Evolutionary conservation across 139 green algal genomes (phyloP), one percentile per base, ranked within the genome.

Genomic region (Haematococcus sp.): DNA sequence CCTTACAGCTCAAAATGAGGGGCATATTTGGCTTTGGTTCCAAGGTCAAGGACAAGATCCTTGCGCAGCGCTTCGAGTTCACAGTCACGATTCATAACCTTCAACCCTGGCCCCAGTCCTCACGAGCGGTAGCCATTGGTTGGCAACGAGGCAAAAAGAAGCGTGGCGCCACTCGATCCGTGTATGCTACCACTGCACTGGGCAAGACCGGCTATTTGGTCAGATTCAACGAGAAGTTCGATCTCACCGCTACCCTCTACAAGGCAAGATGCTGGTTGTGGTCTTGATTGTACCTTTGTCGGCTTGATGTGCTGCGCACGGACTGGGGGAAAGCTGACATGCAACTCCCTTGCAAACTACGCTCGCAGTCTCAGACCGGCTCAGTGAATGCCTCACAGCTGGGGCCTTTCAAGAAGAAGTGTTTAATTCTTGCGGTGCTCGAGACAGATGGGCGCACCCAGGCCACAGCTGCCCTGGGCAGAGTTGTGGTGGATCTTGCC

Each of bases 371-470:
- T 35, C 23, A 27, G 20, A 63, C 60, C 34, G 55, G 51, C 46
- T 30, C 61, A n/a, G 16, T 23, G 0, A 52, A 46, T 31, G 65
- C 20, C 30, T 30, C 28, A 0, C 43, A 70, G 3, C 61, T 68
- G 17, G 61, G 61, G 16, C 32, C 61, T 11, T 68, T 68, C 75
- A 87, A 88, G 66, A 90, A 92, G 76, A 93, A 93, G 59, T 91
- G 82, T 74, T 69, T 92, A 27, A 89, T 93, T 40, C 65, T 93
- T 35, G 84, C 85, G 13, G 68, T 93, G 9, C 63, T 92, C 1
- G 84, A 89, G 73, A 89, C 81, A 40, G 83, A 87, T 58, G 77
- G 77, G 0, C 72, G 77, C 2, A 83, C 77, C 17, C 79, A 89
- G 25, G 81, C 84, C 22, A 87, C 79, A 25, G 78, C 78, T 34